These are phyloP conservation scores for Sarcodon sp. DNA, from an alignment of 768 basidiomycete species.

Conservation along the genomic window DNA sequence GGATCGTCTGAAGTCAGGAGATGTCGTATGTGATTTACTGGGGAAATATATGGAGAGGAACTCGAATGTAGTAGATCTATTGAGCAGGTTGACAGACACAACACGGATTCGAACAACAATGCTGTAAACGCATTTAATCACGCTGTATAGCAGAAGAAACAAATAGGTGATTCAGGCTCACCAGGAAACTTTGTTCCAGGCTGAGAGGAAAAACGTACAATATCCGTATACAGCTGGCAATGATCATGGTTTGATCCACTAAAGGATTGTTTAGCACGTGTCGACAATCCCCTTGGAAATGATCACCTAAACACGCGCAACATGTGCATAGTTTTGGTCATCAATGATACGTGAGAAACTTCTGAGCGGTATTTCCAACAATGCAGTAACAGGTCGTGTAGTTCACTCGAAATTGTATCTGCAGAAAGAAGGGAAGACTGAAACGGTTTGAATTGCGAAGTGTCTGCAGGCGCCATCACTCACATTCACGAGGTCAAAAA, in stretches of 20 bases:
- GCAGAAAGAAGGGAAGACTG: conserved; percentile 7
- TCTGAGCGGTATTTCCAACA: conserved; percentile 8
- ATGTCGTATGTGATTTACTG: conserved; percentile 36
- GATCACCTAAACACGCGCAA: conserved; percentile 8
- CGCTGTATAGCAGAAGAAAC: not conserved
- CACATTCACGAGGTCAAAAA: conserved; percentile 16
- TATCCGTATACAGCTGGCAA: conserved; percentile 5
- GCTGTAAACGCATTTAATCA: not conserved
- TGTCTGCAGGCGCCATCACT: conserved; percentile 3
- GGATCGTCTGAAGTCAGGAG: conserved; percentile 43
- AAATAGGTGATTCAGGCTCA: not conserved
- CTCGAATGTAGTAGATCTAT: not conserved
- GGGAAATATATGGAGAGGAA: conserved; percentile 2
- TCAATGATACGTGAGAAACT: conserved; percentile 2
- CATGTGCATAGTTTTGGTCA: conserved; percentile 7
- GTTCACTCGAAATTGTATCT: conserved; percentile 7
- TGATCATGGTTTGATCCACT: conserved; percentile 8
- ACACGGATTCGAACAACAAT: not conserved
- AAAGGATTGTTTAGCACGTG: not conserved
- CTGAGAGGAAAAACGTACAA: conserved; percentile 1
- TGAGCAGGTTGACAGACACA: not conserved
- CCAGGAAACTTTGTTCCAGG: not conserved
- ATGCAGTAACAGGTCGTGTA: conserved; percentile 4
- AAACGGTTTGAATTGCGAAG: not conserved
- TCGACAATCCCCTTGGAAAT: not conserved